A percentile compares a stretch with the other conserved stretches of the same genome.
Conservation (phyloP, 164 flowering plant genomes). For the Vitis riparia region DNA sequence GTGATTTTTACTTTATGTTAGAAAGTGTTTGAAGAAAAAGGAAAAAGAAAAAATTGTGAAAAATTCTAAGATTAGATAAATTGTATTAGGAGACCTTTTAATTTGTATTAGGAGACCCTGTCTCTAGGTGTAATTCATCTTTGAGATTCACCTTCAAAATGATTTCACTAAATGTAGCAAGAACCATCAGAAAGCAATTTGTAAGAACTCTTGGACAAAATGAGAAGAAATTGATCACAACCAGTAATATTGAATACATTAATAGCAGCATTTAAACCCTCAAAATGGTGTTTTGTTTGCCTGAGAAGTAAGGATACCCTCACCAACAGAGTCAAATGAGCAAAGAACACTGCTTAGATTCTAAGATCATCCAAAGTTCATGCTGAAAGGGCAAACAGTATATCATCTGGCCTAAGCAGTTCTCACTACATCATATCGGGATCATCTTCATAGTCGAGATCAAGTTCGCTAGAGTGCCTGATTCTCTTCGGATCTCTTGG, state of each 20-base stretch:
- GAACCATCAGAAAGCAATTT: too few species aligned
- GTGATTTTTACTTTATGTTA: too few species aligned
- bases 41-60: too few species aligned
- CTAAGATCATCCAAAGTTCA: neutral
- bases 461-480: constrained; percentile 63
- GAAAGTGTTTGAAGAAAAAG: too few species aligned
- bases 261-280: too few species aligned
- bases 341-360: neutral
- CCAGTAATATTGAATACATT: neutral
- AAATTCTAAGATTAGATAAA: too few species aligned
- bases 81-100: too few species aligned
- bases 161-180: too few species aligned
- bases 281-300: neutral
- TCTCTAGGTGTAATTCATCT: too few species aligned
- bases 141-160: too few species aligned
- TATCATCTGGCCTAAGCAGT: neutral
- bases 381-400: neutral
- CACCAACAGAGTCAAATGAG: neutral
- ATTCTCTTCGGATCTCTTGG: constrained; percentile 69
- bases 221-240: neutral
- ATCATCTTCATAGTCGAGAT: constrained; percentile 81
- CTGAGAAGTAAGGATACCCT: neutral
- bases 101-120: too few species aligned
- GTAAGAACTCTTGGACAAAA: too few species aligned
- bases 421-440: constrained; percentile 48